Conservation (phyloP, 2,329 filamentous ascomycete species). For the Pseudocercospora macadamiae region DNA sequence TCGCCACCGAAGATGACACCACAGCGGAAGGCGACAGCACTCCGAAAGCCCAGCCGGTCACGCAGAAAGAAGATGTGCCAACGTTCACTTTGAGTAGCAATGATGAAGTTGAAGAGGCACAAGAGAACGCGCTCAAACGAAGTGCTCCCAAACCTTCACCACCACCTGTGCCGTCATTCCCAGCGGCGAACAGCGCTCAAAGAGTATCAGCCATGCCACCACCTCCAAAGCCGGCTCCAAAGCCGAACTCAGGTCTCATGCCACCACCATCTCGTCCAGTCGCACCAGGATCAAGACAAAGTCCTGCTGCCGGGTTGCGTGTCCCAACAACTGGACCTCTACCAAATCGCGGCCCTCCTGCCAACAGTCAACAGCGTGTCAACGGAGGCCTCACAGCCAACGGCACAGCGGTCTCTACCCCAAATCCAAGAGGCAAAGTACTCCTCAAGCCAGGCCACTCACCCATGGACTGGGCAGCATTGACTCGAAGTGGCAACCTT, state of each 20-base stretch:
- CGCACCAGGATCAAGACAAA: conserved; percentile 23
- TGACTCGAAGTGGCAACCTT: conserved; percentile 63
- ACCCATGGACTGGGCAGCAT: conserved; percentile 91
- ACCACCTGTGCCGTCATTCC: conserved; percentile 45
- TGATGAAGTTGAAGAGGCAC: conserved; percentile 38
- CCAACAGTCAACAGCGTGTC: conserved; percentile 44
- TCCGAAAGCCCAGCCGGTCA: conserved; percentile 34
- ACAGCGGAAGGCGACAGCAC: conserved; percentile 34
- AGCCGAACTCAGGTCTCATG: conserved; percentile 30
- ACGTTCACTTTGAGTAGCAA: conserved; percentile 33
- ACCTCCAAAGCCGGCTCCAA: conserved; percentile 37
- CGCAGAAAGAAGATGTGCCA: conserved; percentile 27
- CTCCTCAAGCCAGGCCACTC: conserved; percentile 87
- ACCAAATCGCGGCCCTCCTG: conserved; percentile 48
- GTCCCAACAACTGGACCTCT: conserved; percentile 52
- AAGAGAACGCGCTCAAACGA: too few species aligned
- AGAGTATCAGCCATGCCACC: conserved; percentile 42
- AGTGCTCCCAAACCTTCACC: too few species aligned
- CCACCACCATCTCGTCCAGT: conserved; percentile 31
- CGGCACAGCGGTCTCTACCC: conserved; percentile 40
- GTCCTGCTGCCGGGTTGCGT: conserved; percentile 44
- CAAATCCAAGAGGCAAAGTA: conserved; percentile 64
- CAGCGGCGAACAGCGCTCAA: conserved; percentile 51
- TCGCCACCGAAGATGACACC: conserved; percentile 16
- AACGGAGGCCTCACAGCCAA: conserved; percentile 38